phyloP scores from a whole-genome alignment of 2,329 filamentous ascomycete species.

The Colletotrichum sp. region DNA sequence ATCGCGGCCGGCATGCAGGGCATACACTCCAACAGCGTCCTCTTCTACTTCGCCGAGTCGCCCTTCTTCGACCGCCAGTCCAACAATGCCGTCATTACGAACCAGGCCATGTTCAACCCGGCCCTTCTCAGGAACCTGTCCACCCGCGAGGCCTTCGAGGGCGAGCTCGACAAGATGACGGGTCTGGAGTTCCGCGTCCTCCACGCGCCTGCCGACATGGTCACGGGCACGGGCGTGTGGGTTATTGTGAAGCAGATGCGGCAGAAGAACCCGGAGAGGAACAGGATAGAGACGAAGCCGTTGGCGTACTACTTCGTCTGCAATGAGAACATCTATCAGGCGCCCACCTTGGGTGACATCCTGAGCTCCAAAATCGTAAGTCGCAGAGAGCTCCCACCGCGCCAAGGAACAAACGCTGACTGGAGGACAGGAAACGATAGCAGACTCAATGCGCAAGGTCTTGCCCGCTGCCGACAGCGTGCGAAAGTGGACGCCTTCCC shows the following conservation, averaged over 20 bases:
- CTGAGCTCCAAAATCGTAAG: constrained; percentile 63
- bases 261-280: constrained; percentile 57
- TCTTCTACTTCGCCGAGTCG: constrained; percentile 72
- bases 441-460: constrained; percentile 53
- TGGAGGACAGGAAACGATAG: constrained; percentile 13
- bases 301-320: constrained; percentile 68
- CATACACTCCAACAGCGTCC: constrained; percentile 68
- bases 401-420: neutral
- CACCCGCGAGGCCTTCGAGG: constrained; percentile 69
- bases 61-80: constrained; percentile 72
- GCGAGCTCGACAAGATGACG: constrained; percentile 66
- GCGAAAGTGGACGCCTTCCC: constrained; percentile 59
- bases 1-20: constrained; percentile 57
- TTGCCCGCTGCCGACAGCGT: constrained; percentile 56
- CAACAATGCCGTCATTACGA: constrained; percentile 69
- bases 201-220: constrained; percentile 68
- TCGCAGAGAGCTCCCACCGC: neutral
- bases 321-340: constrained; percentile 71
- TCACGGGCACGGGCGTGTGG: constrained; percentile 71
- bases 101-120: constrained; percentile 66
- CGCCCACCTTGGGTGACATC: constrained; percentile 65
- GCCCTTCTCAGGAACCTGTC: constrained; percentile 61
- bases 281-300: constrained; percentile 62
- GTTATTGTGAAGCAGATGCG: constrained; percentile 72
- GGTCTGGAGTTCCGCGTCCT: constrained; percentile 72